Percentiles rank a stretch among this genome's conserved stretches.
Conservation (phyloP, 192 early-diverging fungal species). For the Endogone sp. region DNA sequence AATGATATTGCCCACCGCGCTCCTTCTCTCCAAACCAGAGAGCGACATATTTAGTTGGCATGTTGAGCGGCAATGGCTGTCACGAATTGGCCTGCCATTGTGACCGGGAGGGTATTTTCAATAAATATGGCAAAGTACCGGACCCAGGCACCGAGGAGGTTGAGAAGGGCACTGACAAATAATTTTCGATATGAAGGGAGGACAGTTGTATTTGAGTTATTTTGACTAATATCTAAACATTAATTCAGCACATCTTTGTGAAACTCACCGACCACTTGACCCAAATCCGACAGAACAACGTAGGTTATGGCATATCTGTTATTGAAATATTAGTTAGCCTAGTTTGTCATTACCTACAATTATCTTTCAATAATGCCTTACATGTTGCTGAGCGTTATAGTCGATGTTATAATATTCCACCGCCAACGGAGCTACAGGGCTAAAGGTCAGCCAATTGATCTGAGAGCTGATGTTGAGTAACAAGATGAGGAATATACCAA, state of each 20-base stretch:
- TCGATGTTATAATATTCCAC: slow-evolving; percentile 25
- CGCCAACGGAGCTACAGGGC: slow-evolving; percentile 34
- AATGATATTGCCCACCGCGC: slow-evolving; percentile 44
- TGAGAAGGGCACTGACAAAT: slow-evolving; percentile 36
- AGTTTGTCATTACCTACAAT: too few relatives aligned
- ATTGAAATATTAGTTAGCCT: too few relatives aligned
- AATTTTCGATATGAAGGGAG: slow-evolving; percentile 10
- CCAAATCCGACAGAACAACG: slow-evolving; percentile 10
- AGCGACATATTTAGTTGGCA: slow-evolving; percentile 48
- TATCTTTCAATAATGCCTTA: too few relatives aligned
- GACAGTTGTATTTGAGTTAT: too few relatives aligned
- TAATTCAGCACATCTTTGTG: too few relatives aligned
- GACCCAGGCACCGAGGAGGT: slow-evolving; percentile 41
- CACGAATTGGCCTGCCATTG: slow-evolving; percentile 46
- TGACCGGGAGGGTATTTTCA: slow-evolving; percentile 25
- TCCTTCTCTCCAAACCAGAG: slow-evolving; percentile 48
- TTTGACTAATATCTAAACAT: too few relatives aligned
- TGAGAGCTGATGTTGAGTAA: slow-evolving; percentile 38
- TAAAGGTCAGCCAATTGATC: slow-evolving; percentile 42
- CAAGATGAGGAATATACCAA: slow-evolving; percentile 36
- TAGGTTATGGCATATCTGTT: slow-evolving; percentile 36
- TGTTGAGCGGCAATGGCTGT: slow-evolving; percentile 44
- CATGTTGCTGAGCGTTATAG: slow-evolving; percentile 30
- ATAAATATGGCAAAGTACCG: slow-evolving; percentile 42
- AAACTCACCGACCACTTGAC: neutral